Evolutionary conservation across 192 early-diverging fungal species (phyloP).

Genomic region (Coemansia sp.): DNA sequence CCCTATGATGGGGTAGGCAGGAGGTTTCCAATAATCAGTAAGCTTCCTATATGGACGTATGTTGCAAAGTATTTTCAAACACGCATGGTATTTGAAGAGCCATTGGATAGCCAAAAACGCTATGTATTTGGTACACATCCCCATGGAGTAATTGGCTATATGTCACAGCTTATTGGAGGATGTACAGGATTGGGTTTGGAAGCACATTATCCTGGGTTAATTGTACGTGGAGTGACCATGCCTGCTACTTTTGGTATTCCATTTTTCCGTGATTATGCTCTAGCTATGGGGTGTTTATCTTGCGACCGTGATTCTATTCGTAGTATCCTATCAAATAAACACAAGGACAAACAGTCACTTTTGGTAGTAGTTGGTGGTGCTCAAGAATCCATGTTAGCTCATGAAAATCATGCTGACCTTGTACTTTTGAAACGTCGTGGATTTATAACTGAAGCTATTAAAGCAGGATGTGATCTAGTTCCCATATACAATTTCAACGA

Average conservation of each 20-base stretch:
- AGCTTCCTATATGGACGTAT: slow-evolving; percentile 67
- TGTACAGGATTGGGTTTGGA: slow-evolving; percentile 78
- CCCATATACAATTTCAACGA: slow-evolving; percentile 94
- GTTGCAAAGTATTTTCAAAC: slow-evolving; percentile 80
- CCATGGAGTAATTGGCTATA: slow-evolving; percentile 84
- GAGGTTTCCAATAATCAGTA: slow-evolving; percentile 48
- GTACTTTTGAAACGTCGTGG: slow-evolving; percentile 78
- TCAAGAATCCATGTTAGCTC: slow-evolving; percentile 71
- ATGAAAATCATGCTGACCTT: slow-evolving; percentile 61
- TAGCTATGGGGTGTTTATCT: slow-evolving; percentile 73
- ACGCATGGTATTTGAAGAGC: slow-evolving; percentile 71
- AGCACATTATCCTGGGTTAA: slow-evolving; percentile 73
- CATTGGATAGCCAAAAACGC: slow-evolving; percentile 76
- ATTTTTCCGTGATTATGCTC: slow-evolving; percentile 77
- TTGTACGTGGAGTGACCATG: slow-evolving; percentile 76
- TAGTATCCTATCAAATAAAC: slow-evolving; percentile 68
- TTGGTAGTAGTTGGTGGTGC: slow-evolving; percentile 92
- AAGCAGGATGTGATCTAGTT: slow-evolving; percentile 74
- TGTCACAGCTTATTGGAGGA: slow-evolving; percentile 76
- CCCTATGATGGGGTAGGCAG: slow-evolving; percentile 77
- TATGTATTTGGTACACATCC: slow-evolving; percentile 94
- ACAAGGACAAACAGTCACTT: slow-evolving; percentile 41
- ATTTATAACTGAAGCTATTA: slow-evolving; percentile 87
- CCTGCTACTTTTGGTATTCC: slow-evolving; percentile 80
- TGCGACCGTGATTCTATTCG: slow-evolving; percentile 76